These are phyloP conservation scores for Candida bentonensis DNA, from an alignment of 805 yeast genomes.

Conservation along the genomic window DNA sequence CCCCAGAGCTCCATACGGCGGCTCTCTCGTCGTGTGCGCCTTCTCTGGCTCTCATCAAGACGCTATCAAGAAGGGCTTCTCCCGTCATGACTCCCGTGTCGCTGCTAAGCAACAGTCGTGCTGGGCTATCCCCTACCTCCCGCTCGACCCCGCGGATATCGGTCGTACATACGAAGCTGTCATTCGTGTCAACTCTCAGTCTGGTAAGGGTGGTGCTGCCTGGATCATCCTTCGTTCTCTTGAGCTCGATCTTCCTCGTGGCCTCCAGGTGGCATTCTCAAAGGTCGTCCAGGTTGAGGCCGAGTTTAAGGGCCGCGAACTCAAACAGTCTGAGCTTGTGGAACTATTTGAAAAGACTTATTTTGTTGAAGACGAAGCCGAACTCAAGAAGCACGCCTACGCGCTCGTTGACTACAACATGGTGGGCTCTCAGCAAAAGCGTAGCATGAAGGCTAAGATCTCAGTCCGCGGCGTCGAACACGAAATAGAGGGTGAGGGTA, in stretches of 20 bases:
- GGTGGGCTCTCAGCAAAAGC: constrained; percentile 29
- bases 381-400: constrained; percentile 27
- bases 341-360: constrained; percentile 51
- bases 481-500: constrained; percentile 48
- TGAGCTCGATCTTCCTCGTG: constrained; percentile 71
- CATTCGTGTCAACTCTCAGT: constrained; percentile 75
- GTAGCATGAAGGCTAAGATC: constrained; percentile 12
- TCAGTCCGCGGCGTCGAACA: constrained; percentile 27
- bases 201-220: constrained; percentile 83
- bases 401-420: constrained; percentile 30
- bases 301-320: constrained; percentile 59
- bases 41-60: constrained; percentile 82
- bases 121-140: constrained; percentile 73
- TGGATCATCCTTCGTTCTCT: constrained; percentile 69
- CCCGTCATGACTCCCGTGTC: constrained; percentile 27
- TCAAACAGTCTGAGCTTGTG: constrained; percentile 49
- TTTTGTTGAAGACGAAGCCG: constrained; percentile 20
- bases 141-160: constrained; percentile 72
- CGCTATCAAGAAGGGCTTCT: constrained; percentile 75
- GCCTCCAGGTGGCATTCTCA: constrained; percentile 64
- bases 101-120: constrained; percentile 20
- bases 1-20: constrained; percentile 72
- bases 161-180: constrained; percentile 90
- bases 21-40: constrained; percentile 70
- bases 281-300: constrained; percentile 56